Percentiles rank a stretch among this genome's conserved stretches.
These are phyloP conservation scores for Fusarium tjaetaba DNA, from an alignment of 2,329 filamentous ascomycete genomes.

Conservation along the genomic window DNA sequence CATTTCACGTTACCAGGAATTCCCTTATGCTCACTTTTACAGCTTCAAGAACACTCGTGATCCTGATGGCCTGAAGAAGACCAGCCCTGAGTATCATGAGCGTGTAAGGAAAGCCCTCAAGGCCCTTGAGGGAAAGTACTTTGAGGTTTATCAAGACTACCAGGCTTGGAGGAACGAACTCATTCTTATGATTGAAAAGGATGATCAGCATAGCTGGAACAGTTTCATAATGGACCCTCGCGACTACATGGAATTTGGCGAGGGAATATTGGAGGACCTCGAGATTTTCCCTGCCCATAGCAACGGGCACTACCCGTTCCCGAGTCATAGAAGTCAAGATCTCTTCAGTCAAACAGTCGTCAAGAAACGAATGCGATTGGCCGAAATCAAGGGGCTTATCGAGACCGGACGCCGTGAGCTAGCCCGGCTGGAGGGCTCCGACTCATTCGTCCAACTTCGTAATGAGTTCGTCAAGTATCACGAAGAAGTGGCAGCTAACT, in stretches of 20 bases:
- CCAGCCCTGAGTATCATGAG: conserved; percentile 14
- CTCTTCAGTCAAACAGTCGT: no score
- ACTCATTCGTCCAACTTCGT: conserved; percentile 14
- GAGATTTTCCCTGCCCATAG: neutral
- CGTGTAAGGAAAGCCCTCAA: conserved; percentile 6
- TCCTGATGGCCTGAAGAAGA: neutral
- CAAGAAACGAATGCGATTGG: neutral
- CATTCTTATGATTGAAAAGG: neutral
- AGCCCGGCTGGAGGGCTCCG: conserved; percentile 10
- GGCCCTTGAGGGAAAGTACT: conserved; percentile 4
- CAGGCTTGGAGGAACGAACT: neutral
- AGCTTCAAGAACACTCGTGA: no score
- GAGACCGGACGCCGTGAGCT: conserved; percentile 11
- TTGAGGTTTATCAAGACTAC: neutral
- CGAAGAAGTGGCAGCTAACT: neutral
- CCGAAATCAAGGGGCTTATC: neutral
- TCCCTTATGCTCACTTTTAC: conserved; percentile 9
- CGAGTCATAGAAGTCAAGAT: no score
- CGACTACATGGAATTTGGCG: neutral
- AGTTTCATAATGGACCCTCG: conserved; percentile 17
- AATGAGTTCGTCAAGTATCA: neutral
- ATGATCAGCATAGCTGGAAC: conserved; percentile 18
- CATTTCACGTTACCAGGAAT: conserved; percentile 2
- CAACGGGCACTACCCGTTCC: no score
- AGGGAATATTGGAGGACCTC: neutral